Percentiles rank a stretch among this genome's conserved stretches.
Conservation (phyloP, 768 basidiomycete genomes). For the Harrya chromipes region DNA sequence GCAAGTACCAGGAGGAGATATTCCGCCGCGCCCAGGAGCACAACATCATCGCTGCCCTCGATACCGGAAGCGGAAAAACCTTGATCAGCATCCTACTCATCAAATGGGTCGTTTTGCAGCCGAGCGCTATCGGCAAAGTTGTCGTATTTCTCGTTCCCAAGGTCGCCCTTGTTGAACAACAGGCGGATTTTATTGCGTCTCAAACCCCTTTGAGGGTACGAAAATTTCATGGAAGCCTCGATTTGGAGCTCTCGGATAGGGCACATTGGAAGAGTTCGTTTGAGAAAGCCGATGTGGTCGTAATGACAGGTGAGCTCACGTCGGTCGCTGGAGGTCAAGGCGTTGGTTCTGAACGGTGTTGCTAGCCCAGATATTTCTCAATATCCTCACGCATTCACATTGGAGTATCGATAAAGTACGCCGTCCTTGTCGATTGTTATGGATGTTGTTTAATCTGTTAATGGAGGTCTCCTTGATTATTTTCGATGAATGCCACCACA, state of each 20-base stretch:
- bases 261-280: slow-evolving; percentile 64
- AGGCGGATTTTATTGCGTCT: slow-evolving; percentile 60
- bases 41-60: slow-evolving; percentile 58
- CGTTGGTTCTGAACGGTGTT: slow-evolving; percentile 2
- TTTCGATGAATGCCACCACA: slow-evolving; percentile 59
- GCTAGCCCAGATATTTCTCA: slow-evolving; percentile 78
- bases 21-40: slow-evolving; percentile 46
- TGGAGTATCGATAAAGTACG: slow-evolving; percentile 66
- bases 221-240: slow-evolving; percentile 67
- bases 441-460: neutral
- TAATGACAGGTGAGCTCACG: slow-evolving; percentile 69
- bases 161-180: slow-evolving; percentile 83
- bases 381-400: slow-evolving; percentile 76
- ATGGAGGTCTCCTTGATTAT: slow-evolving; percentile 52
- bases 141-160: slow-evolving; percentile 83
- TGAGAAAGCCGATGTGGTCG: slow-evolving; percentile 65
- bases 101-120: slow-evolving; percentile 64
- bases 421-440: neutral
- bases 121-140: slow-evolving; percentile 50
- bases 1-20: slow-evolving; percentile 56
- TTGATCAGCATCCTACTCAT: slow-evolving; percentile 63
- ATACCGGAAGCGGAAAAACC: slow-evolving; percentile 62
- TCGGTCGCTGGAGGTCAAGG: neutral
- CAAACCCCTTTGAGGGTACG: slow-evolving; percentile 65
- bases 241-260: slow-evolving; percentile 69